These are phyloP conservation scores for Cryphonectria radicalis DNA, from an alignment of 2,329 filamentous ascomycete genomes.

Conservation along the genomic window DNA sequence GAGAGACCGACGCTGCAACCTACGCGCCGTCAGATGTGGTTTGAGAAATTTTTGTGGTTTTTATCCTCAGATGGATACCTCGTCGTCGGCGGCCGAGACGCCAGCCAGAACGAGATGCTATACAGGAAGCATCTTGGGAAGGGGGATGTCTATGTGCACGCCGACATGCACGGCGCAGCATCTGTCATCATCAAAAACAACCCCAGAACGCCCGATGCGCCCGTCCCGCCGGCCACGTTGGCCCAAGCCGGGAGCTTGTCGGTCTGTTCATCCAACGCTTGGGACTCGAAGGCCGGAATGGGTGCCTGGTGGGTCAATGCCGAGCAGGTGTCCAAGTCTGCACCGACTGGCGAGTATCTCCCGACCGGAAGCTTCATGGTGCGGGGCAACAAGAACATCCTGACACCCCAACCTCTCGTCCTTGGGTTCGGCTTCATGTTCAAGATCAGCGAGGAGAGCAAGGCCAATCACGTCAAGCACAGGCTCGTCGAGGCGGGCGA, in stretches of 20 bases:
- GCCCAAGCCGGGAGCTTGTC: conserved; percentile 86
- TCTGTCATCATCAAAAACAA: conserved; percentile 93
- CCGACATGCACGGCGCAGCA: conserved; percentile 82
- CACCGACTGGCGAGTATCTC: conserved; percentile 78
- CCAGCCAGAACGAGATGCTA: conserved; percentile 88
- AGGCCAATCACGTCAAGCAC: conserved; percentile 78
- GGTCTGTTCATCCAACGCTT: conserved; percentile 85
- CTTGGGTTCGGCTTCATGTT: conserved; percentile 90
- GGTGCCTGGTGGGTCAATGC: conserved; percentile 94
- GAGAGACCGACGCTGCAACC: conserved; percentile 87
- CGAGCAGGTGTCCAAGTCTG: conserved; percentile 87
- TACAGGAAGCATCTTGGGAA: conserved; percentile 85
- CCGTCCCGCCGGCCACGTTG: conserved; percentile 88
- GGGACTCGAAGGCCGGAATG: conserved; percentile 97
- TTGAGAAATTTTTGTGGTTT: conserved; percentile 96
- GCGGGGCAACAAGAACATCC: conserved; percentile 84
- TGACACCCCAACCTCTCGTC: conserved; percentile 84
- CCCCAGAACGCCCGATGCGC: conserved; percentile 73
- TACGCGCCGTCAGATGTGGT: conserved; percentile 86
- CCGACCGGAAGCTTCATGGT: conserved; percentile 79
- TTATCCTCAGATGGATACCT: conserved; percentile 94
- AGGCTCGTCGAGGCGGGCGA: conserved; percentile 45
- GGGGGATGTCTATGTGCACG: conserved; percentile 90
- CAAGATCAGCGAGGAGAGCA: conserved; percentile 85
- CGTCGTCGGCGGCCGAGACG: conserved; percentile 85